phyloP scores from a whole-genome alignment of 345 rosid species.

The Turnera subulata region DNA sequence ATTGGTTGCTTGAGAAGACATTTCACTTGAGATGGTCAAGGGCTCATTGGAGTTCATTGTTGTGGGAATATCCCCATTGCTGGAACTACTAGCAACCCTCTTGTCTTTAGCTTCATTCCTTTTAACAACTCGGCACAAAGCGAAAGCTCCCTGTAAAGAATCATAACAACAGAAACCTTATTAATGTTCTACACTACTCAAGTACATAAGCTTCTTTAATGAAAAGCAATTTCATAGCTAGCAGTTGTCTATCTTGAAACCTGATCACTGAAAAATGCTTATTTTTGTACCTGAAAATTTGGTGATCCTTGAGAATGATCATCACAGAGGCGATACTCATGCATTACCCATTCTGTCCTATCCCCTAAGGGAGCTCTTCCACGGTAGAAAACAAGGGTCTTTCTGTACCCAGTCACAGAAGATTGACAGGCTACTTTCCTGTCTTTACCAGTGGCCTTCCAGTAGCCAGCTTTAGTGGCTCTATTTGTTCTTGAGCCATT shows the following conservation, averaged over 20 bases:
- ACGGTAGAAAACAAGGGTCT: constrained; percentile 74
- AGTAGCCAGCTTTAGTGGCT: constrained; percentile 87
- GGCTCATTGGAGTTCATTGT: constrained; percentile 34
- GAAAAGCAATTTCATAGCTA: not conserved
- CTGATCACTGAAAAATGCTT: not conserved
- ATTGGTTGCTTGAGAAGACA: constrained; percentile 43
- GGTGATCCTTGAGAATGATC: constrained; percentile 46
- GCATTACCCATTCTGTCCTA: constrained; percentile 78
- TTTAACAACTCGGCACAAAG: constrained; percentile 71
- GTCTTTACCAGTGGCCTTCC: constrained; percentile 97
- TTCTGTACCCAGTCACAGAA: constrained; percentile 44
- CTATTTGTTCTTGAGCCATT: constrained; percentile 78
- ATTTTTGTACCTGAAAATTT: constrained; percentile 42
- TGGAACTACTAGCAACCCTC: constrained; percentile 32
- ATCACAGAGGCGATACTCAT: constrained; percentile 77
- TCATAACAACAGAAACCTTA: not conserved
- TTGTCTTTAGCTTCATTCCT: constrained; percentile 43
- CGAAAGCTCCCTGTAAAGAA: constrained; percentile 60
- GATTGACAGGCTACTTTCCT: constrained; percentile 59
- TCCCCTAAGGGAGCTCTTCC: constrained; percentile 84
- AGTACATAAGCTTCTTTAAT: not conserved
- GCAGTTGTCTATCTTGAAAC: not conserved
- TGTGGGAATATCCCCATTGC: constrained; percentile 32
- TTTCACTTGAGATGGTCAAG: constrained; percentile 27
- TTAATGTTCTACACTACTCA: not conserved